Conservation (phyloP, 805 yeast species). For the Blastobotrys americana region DNA sequence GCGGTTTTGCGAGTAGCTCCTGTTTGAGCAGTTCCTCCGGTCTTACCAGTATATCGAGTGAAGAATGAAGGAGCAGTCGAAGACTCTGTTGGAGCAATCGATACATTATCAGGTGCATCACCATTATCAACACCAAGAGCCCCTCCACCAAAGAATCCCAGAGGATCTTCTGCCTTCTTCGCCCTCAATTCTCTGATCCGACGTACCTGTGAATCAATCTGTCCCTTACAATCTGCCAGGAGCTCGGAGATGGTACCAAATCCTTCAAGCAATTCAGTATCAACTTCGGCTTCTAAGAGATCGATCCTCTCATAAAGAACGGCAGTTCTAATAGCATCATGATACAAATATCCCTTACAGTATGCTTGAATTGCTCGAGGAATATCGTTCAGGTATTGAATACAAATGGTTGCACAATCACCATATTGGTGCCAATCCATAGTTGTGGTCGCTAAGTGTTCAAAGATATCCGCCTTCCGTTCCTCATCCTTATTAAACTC, state of each 20-base stretch:
- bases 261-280: slow-evolving; percentile 74
- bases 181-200: slow-evolving; percentile 78
- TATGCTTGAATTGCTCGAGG: slow-evolving; percentile 57
- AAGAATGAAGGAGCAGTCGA: slow-evolving; percentile 89
- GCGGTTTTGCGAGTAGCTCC: slow-evolving; percentile 91
- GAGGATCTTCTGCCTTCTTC: slow-evolving; percentile 80
- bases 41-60: slow-evolving; percentile 94
- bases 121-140: slow-evolving; percentile 57
- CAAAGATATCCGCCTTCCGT: slow-evolving; percentile 44
- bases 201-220: slow-evolving; percentile 70
- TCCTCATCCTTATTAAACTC: slow-evolving; percentile 8
- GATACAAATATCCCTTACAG: slow-evolving; percentile 69
- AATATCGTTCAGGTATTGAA: slow-evolving; percentile 51
- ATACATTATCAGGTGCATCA: slow-evolving; percentile 90
- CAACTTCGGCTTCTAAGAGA: slow-evolving; percentile 50
- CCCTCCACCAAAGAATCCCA: slow-evolving; percentile 68
- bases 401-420: slow-evolving; percentile 74
- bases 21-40: slow-evolving; percentile 91
- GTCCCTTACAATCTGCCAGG: slow-evolving; percentile 87
- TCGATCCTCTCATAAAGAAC: slow-evolving; percentile 32
- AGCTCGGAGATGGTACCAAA: slow-evolving; percentile 83
- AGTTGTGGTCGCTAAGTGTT: slow-evolving; percentile 51
- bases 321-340: slow-evolving; percentile 66
- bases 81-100: slow-evolving; percentile 89
- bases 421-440: slow-evolving; percentile 60